Conservation (phyloP, 2,329 filamentous ascomycete genomes). For the Venturia asperata region DNA sequence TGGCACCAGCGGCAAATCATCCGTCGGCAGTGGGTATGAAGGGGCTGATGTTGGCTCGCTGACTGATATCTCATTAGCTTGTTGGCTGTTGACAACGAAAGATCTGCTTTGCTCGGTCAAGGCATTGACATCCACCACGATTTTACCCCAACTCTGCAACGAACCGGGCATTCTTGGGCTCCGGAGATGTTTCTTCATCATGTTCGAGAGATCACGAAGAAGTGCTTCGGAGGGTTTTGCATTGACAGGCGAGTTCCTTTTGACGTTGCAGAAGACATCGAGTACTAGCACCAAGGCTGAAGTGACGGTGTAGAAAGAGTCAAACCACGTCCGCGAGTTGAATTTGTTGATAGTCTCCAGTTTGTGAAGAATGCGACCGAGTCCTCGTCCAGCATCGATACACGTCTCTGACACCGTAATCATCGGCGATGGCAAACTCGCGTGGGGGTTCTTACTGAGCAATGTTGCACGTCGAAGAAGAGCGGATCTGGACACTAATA, state of each 20-base stretch:
- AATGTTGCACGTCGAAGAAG: constrained; percentile 33
- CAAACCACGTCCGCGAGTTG: constrained; percentile 37
- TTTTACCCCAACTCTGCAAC: constrained; percentile 8
- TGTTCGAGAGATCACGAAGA: not conserved
- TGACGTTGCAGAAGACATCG: constrained; percentile 25
- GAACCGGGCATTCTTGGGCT: constrained; percentile 12
- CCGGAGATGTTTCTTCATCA: constrained; percentile 5
- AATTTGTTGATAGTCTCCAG: constrained; percentile 34
- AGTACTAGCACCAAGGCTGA: constrained; percentile 35
- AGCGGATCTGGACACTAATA: constrained; percentile 34
- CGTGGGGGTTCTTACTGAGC: constrained; percentile 24
- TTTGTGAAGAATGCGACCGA: constrained; percentile 31
- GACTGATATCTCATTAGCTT: not conserved
- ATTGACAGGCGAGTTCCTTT: not conserved
- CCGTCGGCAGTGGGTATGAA: not conserved
- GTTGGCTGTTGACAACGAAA: not conserved
- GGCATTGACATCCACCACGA: constrained; percentile 15
- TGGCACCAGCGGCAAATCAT: not conserved
- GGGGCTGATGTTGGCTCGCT: not conserved
- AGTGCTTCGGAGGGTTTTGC: not conserved
- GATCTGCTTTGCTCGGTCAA: constrained; percentile 3
- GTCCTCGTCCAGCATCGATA: constrained; percentile 32
- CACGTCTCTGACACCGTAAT: constrained; percentile 34
- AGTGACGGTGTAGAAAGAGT: constrained; percentile 30
- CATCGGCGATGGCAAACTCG: constrained; percentile 26